Conservation (phyloP, 345 rosid genomes). For the Cardiospermum halicacabum region DNA sequence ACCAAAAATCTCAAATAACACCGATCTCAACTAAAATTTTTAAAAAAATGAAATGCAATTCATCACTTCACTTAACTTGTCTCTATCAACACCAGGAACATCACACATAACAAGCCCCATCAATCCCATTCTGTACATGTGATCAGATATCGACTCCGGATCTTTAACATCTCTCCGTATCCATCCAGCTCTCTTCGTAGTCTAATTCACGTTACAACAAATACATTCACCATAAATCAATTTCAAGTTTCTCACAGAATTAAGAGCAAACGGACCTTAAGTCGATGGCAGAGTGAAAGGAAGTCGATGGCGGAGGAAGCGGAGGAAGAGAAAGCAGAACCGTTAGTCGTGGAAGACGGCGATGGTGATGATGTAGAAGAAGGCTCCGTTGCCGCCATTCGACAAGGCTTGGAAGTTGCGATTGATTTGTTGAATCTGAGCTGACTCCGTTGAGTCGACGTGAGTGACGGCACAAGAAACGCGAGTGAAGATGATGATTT, state of each 20-base stretch:
- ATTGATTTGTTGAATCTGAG: slow-evolving; percentile 32
- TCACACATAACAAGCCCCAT: slow-evolving; percentile 80
- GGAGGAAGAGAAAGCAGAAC: slow-evolving; percentile 21
- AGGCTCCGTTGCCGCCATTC: slow-evolving; percentile 47
- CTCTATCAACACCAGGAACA: slow-evolving; percentile 76
- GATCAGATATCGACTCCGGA: slow-evolving; percentile 90
- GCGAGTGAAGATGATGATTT: slow-evolving; percentile 43
- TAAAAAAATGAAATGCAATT: neutral
- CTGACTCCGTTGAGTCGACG: slow-evolving; percentile 33
- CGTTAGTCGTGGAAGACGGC: slow-evolving; percentile 16
- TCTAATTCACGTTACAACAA: slow-evolving; percentile 30
- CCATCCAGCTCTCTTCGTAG: slow-evolving; percentile 95
- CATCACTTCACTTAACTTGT: slow-evolving; percentile 47
- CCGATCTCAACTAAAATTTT: neutral
- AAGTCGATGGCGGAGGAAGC: slow-evolving; percentile 77
- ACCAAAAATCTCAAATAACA: neutral
- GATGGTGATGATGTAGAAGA: slow-evolving; percentile 36
- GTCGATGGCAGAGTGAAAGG: slow-evolving; percentile 86
- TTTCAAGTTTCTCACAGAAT: neutral
- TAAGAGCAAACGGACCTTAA: slow-evolving; percentile 40
- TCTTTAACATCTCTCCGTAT: slow-evolving; percentile 57
- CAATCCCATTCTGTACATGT: slow-evolving; percentile 95
- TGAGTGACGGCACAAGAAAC: slow-evolving; percentile 36
- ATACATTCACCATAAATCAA: neutral
- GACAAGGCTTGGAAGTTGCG: slow-evolving; percentile 26